Evolutionary conservation across 306 rosid species (phyloP).

Genomic region (Malus sylvestris): DNA sequence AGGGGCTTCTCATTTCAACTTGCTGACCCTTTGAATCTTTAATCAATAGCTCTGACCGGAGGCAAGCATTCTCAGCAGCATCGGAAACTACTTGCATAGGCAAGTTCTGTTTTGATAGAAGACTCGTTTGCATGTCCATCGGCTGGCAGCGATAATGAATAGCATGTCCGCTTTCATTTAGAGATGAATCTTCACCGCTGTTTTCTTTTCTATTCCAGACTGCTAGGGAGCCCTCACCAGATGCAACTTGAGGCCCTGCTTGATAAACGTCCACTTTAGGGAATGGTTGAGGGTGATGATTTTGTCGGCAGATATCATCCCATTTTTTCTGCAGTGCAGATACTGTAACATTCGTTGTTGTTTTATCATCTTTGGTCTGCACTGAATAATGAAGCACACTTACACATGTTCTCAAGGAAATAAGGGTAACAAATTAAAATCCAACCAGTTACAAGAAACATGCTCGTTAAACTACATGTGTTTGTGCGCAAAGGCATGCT

Average conservation of each 20-base stretch:
- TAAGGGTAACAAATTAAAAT: background rate
- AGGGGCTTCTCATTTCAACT: constrained; percentile 25
- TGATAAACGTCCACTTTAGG: constrained; percentile 39
- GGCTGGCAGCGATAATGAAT: constrained; percentile 24
- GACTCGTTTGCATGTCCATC: constrained; percentile 24
- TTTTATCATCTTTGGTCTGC: constrained; percentile 63
- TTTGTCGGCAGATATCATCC: constrained; percentile 53
- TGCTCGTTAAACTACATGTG: background rate
- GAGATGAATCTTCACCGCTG: constrained; percentile 32
- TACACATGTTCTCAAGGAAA: constrained; percentile 17
- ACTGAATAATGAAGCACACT: constrained; percentile 44
- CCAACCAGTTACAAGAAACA: constrained; percentile 9
- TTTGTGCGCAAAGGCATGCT: no score
- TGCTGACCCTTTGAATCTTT: constrained; percentile 26
- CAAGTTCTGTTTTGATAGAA: constrained; percentile 28
- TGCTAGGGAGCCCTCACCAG: constrained; percentile 37
- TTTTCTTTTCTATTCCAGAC: constrained; percentile 37
- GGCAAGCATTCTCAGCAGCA: constrained; percentile 5
- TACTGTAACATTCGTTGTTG: constrained; percentile 34
- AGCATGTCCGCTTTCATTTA: constrained; percentile 27
- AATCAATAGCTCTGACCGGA: constrained; percentile 18
- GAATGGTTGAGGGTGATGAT: constrained; percentile 40
- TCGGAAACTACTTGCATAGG: constrained; percentile 33
- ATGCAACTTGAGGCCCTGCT: constrained; percentile 31
- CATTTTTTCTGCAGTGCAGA: constrained; percentile 65